Evolutionary conservation across 2,329 filamentous ascomycete species (phyloP).

Genomic region (Fusarium avenaceum): DNA sequence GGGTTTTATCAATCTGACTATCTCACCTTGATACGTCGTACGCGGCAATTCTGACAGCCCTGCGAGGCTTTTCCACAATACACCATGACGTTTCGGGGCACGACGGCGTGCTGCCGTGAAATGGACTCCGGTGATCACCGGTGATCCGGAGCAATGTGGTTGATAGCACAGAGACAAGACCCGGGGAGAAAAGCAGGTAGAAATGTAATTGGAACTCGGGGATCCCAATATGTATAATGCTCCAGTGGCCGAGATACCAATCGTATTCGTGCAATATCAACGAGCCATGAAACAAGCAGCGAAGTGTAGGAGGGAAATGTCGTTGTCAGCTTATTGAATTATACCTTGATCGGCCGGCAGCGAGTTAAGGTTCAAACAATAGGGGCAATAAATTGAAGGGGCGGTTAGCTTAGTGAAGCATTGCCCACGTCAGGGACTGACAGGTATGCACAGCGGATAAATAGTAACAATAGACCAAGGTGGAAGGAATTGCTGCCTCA

Average conservation of each 20-base stretch:
- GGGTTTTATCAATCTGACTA: slow-evolving; percentile 17
- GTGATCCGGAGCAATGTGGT: slow-evolving; percentile 19
- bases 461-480: slow-evolving; percentile 3
- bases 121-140: slow-evolving; percentile 28
- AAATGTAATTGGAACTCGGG: not conserved
- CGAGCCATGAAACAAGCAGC: slow-evolving; percentile 10
- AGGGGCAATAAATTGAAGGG: slow-evolving; percentile 23
- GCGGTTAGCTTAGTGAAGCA: slow-evolving; percentile 21
- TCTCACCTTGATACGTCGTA: slow-evolving; percentile 67
- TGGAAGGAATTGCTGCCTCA: slow-evolving; percentile 20
- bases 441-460: slow-evolving; percentile 3
- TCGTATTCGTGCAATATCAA: slow-evolving; percentile 2
- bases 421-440: slow-evolving; percentile 9
- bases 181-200: slow-evolving; percentile 20
- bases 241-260: slow-evolving; percentile 1
- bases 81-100: slow-evolving; percentile 58
- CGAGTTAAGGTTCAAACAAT: slow-evolving; percentile 24
- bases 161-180: slow-evolving; percentile 11
- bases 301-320: not conserved
- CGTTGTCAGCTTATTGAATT: slow-evolving; percentile 21
- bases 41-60: slow-evolving; percentile 67
- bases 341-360: slow-evolving; percentile 5
- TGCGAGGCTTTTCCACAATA: slow-evolving; percentile 70
- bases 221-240: slow-evolving; percentile 14
- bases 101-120: slow-evolving; percentile 20